Base-by-base conservation (phyloP, 148 eudicot genomes). In the Beta vulgaris region DNA sequence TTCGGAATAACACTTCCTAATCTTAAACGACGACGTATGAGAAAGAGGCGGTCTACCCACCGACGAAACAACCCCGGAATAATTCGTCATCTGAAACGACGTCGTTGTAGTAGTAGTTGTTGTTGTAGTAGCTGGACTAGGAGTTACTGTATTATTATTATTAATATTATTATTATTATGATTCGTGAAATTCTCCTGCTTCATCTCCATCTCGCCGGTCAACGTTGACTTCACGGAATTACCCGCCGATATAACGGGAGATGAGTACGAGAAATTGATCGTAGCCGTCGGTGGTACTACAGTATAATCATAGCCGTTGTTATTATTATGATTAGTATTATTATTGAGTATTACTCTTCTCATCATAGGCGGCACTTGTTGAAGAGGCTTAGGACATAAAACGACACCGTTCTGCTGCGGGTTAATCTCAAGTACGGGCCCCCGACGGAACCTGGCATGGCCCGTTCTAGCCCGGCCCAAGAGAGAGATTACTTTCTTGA, bases 391-490 rank as follows among this genome's bases (percentile, higher is more conserved):
- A 0, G 98, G 97, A 26, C 85, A 83, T 16, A 88, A 83, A n/a
- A 93, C 86, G 59, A 71, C 71, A 11, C 36, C 75, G 74, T 23
- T 74, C 10, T 32, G 74, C 0, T 37, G 35, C 2, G 65, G 31
- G 2, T 11, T 21, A 19, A 35, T 74, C 18, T 48, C 73, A 32
- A 34, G 81, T 25, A 48, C 53, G 15, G 86, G 84, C 0, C 44
- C 86, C 14, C 85, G 78, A 7, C 98, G 81, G 81, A 94, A 94
- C 32, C 98, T 83, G 58, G 98, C 98, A 59, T 94, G 98, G 9
- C 98, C 98, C 14, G 92, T 87, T 25, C 91, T 51, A 44, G 89
- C 68, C 43, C 86, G 91, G 55, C 86, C 91, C 35, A 94, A 84
- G 0, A 94, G 88, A 8, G 96, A 87, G n/a, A 94, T 91, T 7